Base-by-base conservation (phyloP, 2,329 filamentous ascomycete species). In the Xylaria sp. region DNA sequence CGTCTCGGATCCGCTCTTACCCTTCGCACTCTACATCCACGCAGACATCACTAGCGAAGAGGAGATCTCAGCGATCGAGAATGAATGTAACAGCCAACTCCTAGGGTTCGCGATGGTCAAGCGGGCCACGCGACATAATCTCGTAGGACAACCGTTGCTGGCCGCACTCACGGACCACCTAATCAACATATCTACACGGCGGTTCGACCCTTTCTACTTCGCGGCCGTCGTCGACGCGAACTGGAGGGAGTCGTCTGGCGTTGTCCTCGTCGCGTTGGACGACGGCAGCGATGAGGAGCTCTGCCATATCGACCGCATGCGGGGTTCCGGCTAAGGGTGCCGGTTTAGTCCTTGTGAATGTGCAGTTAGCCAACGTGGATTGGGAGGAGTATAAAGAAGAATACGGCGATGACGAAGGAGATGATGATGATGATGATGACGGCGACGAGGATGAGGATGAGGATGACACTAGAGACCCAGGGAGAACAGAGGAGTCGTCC, bases 21-120 rank as follows among this genome's bases (percentile, higher is more conserved):
- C 60, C n/a, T 62, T 51, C 47, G 60, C 60, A 2, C 60, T 62
- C 47, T 62, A 62, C 44, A 40, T 62, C 32, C 60, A 51, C 32
- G 29, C 47, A 37, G 60, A 40, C 5, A 23, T 51, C 29, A 29
- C 21, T 29, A n/a, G 18, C 47, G 60, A 54, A 42, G 60, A 53
- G 2, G 53, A 57, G 21, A 3, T 62, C 18, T 40, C 29, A 4
- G 60, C 47, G 2, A 54, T 62, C 29, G 60, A 62, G 13, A 23
- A n/a, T 3, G 60, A 62, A 12, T 53, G 47, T 21, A 62, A 62
- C 5, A 53, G 60, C 25, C 47, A 53, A 25, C 48, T 53, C 6
- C 44, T 10, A 25, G 29, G 29, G 10, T 4, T 29, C 12, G 29
- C 60, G 12, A 44, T 35, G 40, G 60, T 62, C 47, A 25, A 51